These are phyloP conservation scores for Plasmodiophora brassicae DNA, from an alignment of 208 protist genomes.

Conservation along the genomic window DNA sequence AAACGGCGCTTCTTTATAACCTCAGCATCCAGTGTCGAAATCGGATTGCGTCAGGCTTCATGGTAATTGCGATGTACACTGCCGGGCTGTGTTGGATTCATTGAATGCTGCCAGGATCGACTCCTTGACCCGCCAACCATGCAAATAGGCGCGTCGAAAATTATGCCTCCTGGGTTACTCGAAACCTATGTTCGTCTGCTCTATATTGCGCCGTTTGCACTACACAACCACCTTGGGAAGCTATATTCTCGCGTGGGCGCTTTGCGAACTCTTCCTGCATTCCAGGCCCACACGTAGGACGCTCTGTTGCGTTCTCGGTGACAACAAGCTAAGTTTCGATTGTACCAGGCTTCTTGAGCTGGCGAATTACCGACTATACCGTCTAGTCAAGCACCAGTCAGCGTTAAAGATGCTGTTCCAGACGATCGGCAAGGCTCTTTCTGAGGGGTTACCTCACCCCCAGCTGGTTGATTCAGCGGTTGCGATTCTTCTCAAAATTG, in stretches of 20 bases:
- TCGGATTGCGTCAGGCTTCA: not conserved
- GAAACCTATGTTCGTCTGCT: constrained; percentile 26
- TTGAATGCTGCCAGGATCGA: too few species aligned
- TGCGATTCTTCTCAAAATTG: constrained; percentile 5
- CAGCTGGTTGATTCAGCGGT: not conserved
- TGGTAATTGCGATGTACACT: too few species aligned
- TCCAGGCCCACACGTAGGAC: not conserved
- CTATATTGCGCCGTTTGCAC: not conserved
- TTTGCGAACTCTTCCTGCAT: not conserved
- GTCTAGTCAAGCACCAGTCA: not conserved
- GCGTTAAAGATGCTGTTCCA: not conserved
- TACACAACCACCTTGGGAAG: not conserved
- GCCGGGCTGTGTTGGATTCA: too few species aligned
- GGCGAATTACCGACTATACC: not conserved
- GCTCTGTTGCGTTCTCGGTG: not conserved
- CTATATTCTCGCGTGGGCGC: not conserved
- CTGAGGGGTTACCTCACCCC: not conserved
- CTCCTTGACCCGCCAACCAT: too few species aligned
- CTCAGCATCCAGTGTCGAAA: not conserved
- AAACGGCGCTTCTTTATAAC: not conserved
- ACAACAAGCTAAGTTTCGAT: not conserved
- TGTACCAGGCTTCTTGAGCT: not conserved
- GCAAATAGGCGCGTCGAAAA: not conserved
- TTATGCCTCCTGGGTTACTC: not conserved
- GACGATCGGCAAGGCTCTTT: not conserved